These are phyloP conservation scores for Epichloe gansuensis DNA, from an alignment of 2,329 filamentous ascomycete species.

Conservation along the genomic window DNA sequence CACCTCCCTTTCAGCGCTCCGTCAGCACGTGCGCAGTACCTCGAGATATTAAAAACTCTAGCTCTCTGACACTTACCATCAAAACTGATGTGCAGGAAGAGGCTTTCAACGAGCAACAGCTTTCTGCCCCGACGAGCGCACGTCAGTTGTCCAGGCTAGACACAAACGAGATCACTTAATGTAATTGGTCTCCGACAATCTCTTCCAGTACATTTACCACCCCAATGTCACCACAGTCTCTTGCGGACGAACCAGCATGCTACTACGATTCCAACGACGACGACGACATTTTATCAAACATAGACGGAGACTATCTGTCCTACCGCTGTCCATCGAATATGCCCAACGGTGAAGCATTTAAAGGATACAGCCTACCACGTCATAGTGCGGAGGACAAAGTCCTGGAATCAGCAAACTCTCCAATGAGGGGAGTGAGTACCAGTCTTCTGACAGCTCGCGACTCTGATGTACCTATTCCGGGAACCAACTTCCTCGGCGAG, in stretches of 20 bases:
- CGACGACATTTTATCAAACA: constrained; percentile 23
- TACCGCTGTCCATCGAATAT: constrained; percentile 12
- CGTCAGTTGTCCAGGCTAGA: constrained; percentile 11
- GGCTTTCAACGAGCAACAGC: constrained; percentile 8
- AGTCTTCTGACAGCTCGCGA: constrained; percentile 14
- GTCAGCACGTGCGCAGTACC: constrained; percentile 15
- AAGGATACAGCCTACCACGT: constrained; percentile 35
- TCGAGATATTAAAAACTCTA: constrained; percentile 10
- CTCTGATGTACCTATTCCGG: constrained; percentile 9
- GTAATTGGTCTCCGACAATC: constrained; percentile 14
- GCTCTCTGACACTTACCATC: constrained; percentile 14
- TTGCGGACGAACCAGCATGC: constrained; percentile 29
- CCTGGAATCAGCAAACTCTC: background rate
- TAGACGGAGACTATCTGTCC: constrained; percentile 23
- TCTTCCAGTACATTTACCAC: constrained; percentile 19
- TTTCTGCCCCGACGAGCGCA: constrained; percentile 8
- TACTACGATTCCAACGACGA: constrained; percentile 35
- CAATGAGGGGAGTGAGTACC: constrained; percentile 10
- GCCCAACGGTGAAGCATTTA: constrained; percentile 13
- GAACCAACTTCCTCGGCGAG: constrained; percentile 18
- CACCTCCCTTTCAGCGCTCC: constrained; percentile 35
- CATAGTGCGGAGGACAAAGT: constrained; percentile 13
- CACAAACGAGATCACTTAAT: constrained; percentile 13
- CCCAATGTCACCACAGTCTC: constrained; percentile 24
- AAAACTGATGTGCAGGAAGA: constrained; percentile 8